Conservation (phyloP, 2,329 filamentous ascomycete genomes). For the Acephala macrosclerotiorum region DNA sequence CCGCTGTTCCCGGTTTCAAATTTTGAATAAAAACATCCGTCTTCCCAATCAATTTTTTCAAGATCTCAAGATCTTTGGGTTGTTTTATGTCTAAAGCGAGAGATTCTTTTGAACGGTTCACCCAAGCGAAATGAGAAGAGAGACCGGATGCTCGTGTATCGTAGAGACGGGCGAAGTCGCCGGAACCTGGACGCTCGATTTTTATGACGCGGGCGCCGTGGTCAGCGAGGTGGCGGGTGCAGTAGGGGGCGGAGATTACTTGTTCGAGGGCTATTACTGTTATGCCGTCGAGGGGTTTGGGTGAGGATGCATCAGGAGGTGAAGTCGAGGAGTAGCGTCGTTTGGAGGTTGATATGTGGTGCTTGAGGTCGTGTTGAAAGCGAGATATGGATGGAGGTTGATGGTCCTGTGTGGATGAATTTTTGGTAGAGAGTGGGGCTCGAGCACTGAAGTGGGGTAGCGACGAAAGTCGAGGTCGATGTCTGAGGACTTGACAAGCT, state of each 20-base stretch:
- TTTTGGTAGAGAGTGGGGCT: neutral
- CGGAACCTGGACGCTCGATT: constrained; percentile 15
- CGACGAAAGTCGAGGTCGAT: neutral
- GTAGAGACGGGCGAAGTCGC: constrained; percentile 16
- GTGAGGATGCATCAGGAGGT: neutral
- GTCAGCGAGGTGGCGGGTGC: constrained; percentile 17
- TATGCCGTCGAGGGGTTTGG: constrained; percentile 10
- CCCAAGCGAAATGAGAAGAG: constrained; percentile 19
- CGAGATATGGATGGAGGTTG: neutral
- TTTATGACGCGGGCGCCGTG: constrained; percentile 18
- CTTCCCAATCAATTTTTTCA: constrained; percentile 14
- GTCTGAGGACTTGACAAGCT: neutral
- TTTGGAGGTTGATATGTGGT: neutral
- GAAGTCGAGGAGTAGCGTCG: neutral
- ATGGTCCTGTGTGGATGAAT: neutral
- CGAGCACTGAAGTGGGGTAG: neutral
- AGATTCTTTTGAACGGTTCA: constrained; percentile 19
- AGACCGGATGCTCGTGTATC: constrained; percentile 17
- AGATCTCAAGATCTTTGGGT: constrained; percentile 4
- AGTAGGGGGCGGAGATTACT: constrained; percentile 17
- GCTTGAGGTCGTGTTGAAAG: neutral
- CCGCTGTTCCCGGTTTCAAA: constrained; percentile 11
- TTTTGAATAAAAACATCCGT: constrained; percentile 20
- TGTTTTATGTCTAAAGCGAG: constrained; percentile 18
- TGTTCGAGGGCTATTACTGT: constrained; percentile 22